Evolutionary conservation across 169 alveolate species (phyloP).

Genomic region (Cryptosporidium viatorum): DNA sequence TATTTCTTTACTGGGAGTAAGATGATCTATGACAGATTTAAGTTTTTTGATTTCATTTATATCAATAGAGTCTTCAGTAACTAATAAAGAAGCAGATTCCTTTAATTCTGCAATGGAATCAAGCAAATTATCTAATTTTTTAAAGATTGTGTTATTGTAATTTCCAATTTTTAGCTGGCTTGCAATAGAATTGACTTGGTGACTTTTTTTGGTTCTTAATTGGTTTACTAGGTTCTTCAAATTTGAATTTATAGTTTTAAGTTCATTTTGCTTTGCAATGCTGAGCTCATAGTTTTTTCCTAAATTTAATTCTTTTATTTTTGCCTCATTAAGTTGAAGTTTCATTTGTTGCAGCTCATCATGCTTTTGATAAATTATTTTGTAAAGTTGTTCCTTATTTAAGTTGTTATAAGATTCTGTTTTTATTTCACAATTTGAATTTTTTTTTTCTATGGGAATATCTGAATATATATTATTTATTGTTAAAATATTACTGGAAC

Average conservation of each 20-base stretch:
- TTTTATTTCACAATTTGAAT: not conserved
- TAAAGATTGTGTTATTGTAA: not conserved
- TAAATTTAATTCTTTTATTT: constrained; percentile 42
- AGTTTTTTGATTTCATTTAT: not conserved
- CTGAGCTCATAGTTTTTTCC: constrained; percentile 32
- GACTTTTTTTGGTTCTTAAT: not conserved
- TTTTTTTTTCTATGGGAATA: not conserved
- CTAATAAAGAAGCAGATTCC: not conserved
- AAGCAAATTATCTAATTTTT: not conserved
- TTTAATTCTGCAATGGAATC: not conserved
- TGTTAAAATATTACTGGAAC: not conserved
- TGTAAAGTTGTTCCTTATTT: constrained; percentile 4
- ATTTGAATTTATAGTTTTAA: constrained; percentile 9
- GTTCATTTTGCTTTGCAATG: constrained; percentile 55
- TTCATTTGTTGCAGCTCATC: constrained; percentile 22
- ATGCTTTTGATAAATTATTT: constrained; percentile 30
- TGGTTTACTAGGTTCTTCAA: constrained; percentile 26
- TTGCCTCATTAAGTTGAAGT: constrained; percentile 34
- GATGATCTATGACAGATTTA: not conserved
- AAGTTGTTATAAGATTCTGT: not conserved
- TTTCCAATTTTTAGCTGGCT: not conserved
- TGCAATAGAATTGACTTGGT: constrained; percentile 11
- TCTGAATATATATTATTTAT: not conserved
- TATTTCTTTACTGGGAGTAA: not conserved
- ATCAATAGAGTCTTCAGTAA: not conserved